Evolutionary conservation across 345 rosid species (phyloP).

Genomic region (Lenwebbia sp.): DNA sequence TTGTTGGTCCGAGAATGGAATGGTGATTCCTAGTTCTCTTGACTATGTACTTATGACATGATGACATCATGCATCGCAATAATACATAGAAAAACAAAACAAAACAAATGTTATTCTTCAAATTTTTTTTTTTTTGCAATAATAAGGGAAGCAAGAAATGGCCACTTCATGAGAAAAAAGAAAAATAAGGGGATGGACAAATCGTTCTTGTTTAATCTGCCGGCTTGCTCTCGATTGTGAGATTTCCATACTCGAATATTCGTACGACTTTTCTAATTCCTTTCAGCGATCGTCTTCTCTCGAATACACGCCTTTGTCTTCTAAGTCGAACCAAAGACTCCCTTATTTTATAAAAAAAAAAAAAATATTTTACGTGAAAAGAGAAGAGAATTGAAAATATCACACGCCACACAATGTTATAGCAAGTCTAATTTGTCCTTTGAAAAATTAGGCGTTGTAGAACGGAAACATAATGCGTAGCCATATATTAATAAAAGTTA

Average conservation of each 20-base stretch:
- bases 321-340: not conserved
- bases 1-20: not conserved
- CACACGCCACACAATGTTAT: not conserved
- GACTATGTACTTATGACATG: not conserved
- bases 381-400: not conserved
- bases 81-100: not conserved
- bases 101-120: not conserved
- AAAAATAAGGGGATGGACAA: too few species aligned
- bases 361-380: not conserved
- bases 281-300: not conserved
- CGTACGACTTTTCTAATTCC: not conserved
- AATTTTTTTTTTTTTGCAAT: too few species aligned
- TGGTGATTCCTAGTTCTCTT: not conserved
- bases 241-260: not conserved
- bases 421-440: accelerated
- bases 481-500: accelerated
- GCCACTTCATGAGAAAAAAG: too few species aligned
- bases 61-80: not conserved
- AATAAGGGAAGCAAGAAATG: too few species aligned
- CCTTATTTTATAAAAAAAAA: not conserved
- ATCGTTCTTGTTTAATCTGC: not conserved
- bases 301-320: not conserved
- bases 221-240: not conserved
- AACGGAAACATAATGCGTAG: too few species aligned
- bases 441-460: accelerated